Base-by-base conservation (phyloP, 2,329 filamentous ascomycete species). In the Fusarium drepaniforme region DNA sequence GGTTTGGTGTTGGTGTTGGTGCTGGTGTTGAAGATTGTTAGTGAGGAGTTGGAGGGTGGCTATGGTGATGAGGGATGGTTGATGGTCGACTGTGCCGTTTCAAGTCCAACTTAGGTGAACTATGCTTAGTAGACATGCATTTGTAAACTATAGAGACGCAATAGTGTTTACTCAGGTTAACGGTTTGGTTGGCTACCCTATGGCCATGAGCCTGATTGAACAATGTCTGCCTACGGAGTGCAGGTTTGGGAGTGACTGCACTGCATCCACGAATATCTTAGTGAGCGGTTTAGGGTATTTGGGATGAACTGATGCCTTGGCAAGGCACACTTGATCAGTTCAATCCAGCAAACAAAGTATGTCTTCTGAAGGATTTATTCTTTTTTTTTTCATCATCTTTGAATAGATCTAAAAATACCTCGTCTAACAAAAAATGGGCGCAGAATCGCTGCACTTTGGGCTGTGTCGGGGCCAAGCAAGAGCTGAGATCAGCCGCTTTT, bases 351-450 rank as follows among this genome's bases (percentile, higher is more conserved):
- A 33, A 21, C 18, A 53, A n/a, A 5, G 16, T n/a, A 18, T 18
- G 5, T 18, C 7, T 18, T 46, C 6, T 18, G 7, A 15, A 21
- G 13, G n/a, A 23, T 15, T 35, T 35, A 13, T 35, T 35, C n/a
- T 46, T n/a, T 23, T n/a, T 6, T 16, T 18, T 30, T 16, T 28
- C 49, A 21, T 15, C 23, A 13, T n/a, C 4, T 5, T 30, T 9
- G 11, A 60, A 18, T 1, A 44, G 1, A 18, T 63, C 62, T 64
- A 64, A 64, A 64, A 64, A 64, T 64, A 64, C 33, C 21, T 44
- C 21, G 16, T 38, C 33, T n/a, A 53, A 21, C 11, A 25, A 37
- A n/a, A 35, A 30, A 30, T 18, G 28, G 49, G 49, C 44, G 44
- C 21, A 18, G 33, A 40, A 49, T 33, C 7, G 28, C 12, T 53